A percentile compares a stretch with the other conserved stretches of the same genome.
phyloP scores from a whole-genome alignment of 2,329 filamentous ascomycete species.

The Dactylonectria macrodidyma region DNA sequence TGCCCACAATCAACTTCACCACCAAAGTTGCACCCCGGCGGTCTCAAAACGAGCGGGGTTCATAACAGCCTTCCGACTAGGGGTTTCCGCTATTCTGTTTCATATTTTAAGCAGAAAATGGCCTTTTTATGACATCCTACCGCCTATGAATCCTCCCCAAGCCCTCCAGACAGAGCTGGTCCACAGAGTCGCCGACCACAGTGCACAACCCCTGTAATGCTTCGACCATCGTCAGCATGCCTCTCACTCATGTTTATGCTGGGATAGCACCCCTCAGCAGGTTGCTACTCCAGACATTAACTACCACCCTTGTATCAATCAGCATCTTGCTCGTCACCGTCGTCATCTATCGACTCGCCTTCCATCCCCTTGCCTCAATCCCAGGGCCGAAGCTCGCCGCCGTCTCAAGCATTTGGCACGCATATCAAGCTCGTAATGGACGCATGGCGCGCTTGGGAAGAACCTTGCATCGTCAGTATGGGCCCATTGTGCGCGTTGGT shows the following conservation, averaged over 20 bases:
- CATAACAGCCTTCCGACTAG: neutral
- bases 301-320: constrained; percentile 17
- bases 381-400: constrained; percentile 65
- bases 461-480: constrained; percentile 63
- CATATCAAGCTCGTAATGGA: constrained; percentile 61
- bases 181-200: neutral
- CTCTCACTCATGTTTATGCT: constrained; percentile 10
- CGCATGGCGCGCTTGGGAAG: constrained; percentile 58
- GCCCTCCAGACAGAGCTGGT: neutral
- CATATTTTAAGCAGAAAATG: too few relatives aligned
- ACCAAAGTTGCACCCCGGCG: neutral
- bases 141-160: neutral
- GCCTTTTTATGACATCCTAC: neutral
- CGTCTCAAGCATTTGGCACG: constrained; percentile 64
- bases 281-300: constrained; percentile 9
- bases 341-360: constrained; percentile 55
- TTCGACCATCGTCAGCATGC: constrained; percentile 24
- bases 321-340: constrained; percentile 37
- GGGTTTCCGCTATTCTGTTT: neutral
- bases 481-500: constrained; percentile 66
- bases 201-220: constrained; percentile 32
- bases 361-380: constrained; percentile 61
- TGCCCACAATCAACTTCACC: constrained; percentile 1
- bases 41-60: neutral
- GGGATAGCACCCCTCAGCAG: constrained; percentile 17